Evolutionary conservation across 2,329 filamentous ascomycete genomes (phyloP).

Genomic region (Stachybotrys chartarum): DNA sequence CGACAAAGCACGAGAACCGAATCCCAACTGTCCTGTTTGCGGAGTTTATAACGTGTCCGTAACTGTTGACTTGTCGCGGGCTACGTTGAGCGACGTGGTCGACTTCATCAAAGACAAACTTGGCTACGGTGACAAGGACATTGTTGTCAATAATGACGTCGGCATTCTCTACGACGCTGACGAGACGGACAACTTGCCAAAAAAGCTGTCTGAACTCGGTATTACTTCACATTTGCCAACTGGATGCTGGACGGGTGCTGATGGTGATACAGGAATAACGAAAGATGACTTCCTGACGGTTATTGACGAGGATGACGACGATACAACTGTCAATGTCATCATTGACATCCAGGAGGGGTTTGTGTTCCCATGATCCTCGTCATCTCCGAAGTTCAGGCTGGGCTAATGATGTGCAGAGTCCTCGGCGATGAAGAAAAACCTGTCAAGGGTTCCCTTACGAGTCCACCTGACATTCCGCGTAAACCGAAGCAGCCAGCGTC

Average conservation of each 20-base stretch:
- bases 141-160: conserved; percentile 67
- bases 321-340: conserved; percentile 72
- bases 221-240: conserved; percentile 14
- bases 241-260: conserved; percentile 4
- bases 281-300: conserved; percentile 73
- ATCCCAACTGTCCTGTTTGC: conserved; percentile 78
- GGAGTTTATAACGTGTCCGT: conserved; percentile 63
- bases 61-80: conserved; percentile 59
- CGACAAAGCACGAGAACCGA: conserved; percentile 55
- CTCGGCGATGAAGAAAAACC: conserved; percentile 42
- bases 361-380: conserved; percentile 14
- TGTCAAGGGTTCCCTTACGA: conserved; percentile 39
- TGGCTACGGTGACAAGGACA: conserved; percentile 70
- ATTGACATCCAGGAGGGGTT: conserved; percentile 61
- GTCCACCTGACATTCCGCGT: conserved; percentile 42
- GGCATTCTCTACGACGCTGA: conserved; percentile 86
- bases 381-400: neutral
- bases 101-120: conserved; percentile 65
- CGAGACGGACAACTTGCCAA: conserved; percentile 75
- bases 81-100: conserved; percentile 74
- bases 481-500: conserved; percentile 38
- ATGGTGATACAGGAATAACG: conserved; percentile 48
- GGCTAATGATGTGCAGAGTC: conserved; percentile 30
- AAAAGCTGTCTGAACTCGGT: conserved; percentile 73
- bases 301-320: conserved; percentile 72